Evolutionary conservation across 139 green algal species (phyloP).

Genomic region (Micractinium sp.): DNA sequence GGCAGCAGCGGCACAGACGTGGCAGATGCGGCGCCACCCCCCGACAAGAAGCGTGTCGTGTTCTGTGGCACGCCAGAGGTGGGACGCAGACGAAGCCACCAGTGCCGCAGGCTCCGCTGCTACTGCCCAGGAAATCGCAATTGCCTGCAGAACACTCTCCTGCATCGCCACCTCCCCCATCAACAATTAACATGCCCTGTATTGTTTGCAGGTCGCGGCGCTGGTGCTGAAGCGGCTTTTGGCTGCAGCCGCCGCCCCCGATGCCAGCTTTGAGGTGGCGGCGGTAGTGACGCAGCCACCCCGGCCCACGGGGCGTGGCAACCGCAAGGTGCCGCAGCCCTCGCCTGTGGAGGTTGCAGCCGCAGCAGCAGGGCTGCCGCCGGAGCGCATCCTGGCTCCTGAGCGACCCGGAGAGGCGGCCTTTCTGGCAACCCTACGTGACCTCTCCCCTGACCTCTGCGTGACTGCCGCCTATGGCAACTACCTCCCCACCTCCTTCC

Average conservation of each 20-base stretch:
- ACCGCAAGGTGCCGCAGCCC: slow-evolving; percentile 63
- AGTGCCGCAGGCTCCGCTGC: not conserved
- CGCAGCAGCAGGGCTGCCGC: slow-evolving; percentile 43
- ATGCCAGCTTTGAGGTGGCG: slow-evolving; percentile 72
- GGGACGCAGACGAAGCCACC: not conserved
- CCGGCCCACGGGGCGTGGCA: slow-evolving; percentile 73
- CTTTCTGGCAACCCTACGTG: slow-evolving; percentile 78
- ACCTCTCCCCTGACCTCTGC: slow-evolving; percentile 88
- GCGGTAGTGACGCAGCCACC: slow-evolving; percentile 87
- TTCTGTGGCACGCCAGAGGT: slow-evolving; percentile 90
- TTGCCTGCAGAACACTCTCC: not conserved
- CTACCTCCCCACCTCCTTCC: slow-evolving; percentile 91
- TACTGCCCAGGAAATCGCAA: not conserved
- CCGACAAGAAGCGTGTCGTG: slow-evolving; percentile 57
- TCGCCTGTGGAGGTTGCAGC: slow-evolving; percentile 72
- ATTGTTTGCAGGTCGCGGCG: slow-evolving; percentile 72
- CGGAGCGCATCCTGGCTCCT: slow-evolving; percentile 63
- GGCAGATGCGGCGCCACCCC: not conserved
- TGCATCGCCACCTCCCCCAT: not conserved
- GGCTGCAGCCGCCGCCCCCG: slow-evolving; percentile 50
- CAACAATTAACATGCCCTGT: not conserved
- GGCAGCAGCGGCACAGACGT: not conserved
- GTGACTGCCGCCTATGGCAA: slow-evolving; percentile 97
- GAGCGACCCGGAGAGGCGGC: slow-evolving; percentile 46
- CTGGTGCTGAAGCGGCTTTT: slow-evolving; percentile 74